These are phyloP conservation scores for Spatholobus suberectus DNA, from an alignment of 306 rosid species.

Conservation along the genomic window DNA sequence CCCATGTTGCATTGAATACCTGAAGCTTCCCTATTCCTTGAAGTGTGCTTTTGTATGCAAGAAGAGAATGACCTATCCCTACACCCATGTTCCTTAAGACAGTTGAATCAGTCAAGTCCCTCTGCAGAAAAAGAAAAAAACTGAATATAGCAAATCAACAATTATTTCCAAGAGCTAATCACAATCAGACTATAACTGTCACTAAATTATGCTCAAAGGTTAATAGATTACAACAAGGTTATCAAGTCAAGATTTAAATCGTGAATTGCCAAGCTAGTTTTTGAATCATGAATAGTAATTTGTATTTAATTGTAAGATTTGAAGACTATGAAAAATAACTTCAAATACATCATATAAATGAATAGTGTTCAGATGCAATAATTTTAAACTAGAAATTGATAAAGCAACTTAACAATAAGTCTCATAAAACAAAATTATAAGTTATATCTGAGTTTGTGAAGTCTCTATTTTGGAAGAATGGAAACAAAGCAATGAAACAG, in stretches of 20 bases:
- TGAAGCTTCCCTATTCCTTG: conserved; percentile 88
- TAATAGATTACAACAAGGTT: neutral
- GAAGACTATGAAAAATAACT: neutral
- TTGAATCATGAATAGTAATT: neutral
- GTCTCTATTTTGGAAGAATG: neutral
- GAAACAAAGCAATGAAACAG: neutral
- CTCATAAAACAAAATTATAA: neutral
- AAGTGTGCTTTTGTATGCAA: conserved; percentile 84
- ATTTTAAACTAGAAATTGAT: neutral
- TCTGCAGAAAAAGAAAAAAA: conserved; percentile 47
- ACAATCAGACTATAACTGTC: conserved; percentile 12
- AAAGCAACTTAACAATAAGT: neutral
- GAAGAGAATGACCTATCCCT: conserved; percentile 88
- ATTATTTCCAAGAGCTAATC: conserved; percentile 29
- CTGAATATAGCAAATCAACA: neutral
- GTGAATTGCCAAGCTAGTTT: neutral
- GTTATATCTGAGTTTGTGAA: neutral
- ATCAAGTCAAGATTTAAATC: neutral
- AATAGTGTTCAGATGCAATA: neutral
- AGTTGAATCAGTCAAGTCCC: conserved; percentile 96
- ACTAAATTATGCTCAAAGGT: conserved; percentile 13
- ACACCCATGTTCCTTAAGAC: conserved; percentile 93
- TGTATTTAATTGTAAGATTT: neutral
- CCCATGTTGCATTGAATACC: conserved; percentile 52
- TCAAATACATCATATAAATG: neutral